Evolutionary conservation across 2,329 filamentous ascomycete genomes (phyloP).

Genomic region (Clarireedia monteithiana): DNA sequence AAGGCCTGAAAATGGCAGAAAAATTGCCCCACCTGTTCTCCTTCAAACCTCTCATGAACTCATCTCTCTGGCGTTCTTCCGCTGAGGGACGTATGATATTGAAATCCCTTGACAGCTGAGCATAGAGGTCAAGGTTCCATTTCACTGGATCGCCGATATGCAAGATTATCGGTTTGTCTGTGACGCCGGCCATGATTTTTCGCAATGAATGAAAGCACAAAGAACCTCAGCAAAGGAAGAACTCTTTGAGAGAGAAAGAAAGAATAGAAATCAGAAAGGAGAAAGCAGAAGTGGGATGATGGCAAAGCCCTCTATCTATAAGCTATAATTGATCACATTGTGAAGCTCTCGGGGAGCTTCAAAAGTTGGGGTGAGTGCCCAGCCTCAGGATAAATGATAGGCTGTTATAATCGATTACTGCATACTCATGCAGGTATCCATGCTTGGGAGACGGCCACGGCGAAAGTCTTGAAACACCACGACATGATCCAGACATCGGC

Average conservation of each 20-base stretch:
- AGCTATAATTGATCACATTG: background rate
- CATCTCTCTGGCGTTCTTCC: slow-evolving; percentile 42
- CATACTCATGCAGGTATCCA: background rate
- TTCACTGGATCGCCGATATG: slow-evolving; percentile 29
- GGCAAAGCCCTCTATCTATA: background rate
- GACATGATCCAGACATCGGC: too few relatives aligned
- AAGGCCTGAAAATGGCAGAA: slow-evolving; percentile 44
- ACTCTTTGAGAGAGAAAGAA: background rate
- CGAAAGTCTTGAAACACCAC: too few relatives aligned
- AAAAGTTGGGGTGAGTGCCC: background rate
- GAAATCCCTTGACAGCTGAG: slow-evolving; percentile 34
- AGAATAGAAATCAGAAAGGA: background rate
- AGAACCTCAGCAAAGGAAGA: background rate
- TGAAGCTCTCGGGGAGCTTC: background rate
- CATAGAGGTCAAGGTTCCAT: slow-evolving; percentile 25
- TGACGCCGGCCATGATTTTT: background rate
- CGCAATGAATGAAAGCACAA: background rate
- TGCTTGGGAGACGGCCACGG: background rate
- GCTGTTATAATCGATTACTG: background rate
- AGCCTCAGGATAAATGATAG: background rate
- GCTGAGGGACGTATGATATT: slow-evolving; percentile 41
- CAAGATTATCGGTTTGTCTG: slow-evolving; percentile 24
- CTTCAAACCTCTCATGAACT: slow-evolving; percentile 41
- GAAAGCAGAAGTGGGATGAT: background rate
- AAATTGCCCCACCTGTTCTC: slow-evolving; percentile 49